Conservation (phyloP, 2,329 filamentous ascomycete species). For the Talaromyces rugulosus region DNA sequence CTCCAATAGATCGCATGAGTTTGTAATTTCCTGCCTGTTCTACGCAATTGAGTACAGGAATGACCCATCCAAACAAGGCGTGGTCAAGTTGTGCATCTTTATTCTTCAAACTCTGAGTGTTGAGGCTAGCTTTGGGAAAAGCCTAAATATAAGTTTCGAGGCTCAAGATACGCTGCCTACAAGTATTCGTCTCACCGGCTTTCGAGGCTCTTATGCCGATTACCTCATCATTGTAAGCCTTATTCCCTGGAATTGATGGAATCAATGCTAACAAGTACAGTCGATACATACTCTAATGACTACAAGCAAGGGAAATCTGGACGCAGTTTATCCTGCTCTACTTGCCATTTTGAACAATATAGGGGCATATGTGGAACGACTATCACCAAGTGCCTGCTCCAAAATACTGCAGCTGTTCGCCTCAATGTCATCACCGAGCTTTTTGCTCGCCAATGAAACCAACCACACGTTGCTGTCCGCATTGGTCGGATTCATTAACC, state of each 20-base stretch:
- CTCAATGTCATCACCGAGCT: slow-evolving; percentile 90
- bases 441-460: slow-evolving; percentile 84
- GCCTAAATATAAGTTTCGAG: slow-evolving; percentile 83
- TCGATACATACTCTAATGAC: slow-evolving; percentile 91
- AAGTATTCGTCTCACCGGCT: slow-evolving; percentile 75
- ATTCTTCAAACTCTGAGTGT: slow-evolving; percentile 91
- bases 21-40: slow-evolving; percentile 83
- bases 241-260: not conserved
- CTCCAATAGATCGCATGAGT: slow-evolving; percentile 88
- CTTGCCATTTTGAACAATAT: slow-evolving; percentile 93
- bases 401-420: slow-evolving; percentile 84
- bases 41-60: slow-evolving; percentile 87
- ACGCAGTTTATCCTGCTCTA: slow-evolving; percentile 86
- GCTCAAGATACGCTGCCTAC: slow-evolving; percentile 81
- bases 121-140: slow-evolving; percentile 83
- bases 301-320: slow-evolving; percentile 81
- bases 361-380: slow-evolving; percentile 72
- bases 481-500: slow-evolving; percentile 81
- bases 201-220: slow-evolving; percentile 87
- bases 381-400: slow-evolving; percentile 70
- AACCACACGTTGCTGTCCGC: slow-evolving; percentile 80
- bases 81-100: slow-evolving; percentile 97
- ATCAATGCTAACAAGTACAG: slow-evolving; percentile 41
- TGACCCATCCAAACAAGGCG: slow-evolving; percentile 81
- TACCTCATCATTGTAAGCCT: slow-evolving; percentile 73